Evolutionary conservation across 1,284 basidiomycete species (phyloP).

Genomic region (Peniophora sp.): DNA sequence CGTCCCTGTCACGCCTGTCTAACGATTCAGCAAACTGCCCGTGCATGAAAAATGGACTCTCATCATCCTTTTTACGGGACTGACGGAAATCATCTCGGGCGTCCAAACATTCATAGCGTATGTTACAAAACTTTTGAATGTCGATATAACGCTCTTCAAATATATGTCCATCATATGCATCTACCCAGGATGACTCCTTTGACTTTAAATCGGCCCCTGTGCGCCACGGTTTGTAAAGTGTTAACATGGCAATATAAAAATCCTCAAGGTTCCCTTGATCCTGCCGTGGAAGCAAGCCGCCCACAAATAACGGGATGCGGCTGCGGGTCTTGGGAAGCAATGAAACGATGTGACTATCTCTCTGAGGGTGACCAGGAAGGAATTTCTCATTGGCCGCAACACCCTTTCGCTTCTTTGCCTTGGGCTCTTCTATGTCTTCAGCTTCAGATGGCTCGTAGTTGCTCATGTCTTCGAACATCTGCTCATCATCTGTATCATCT

Average conservation of each 20-base stretch:
- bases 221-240: slow-evolving; percentile 8
- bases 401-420: background rate
- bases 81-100: background rate
- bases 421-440: background rate
- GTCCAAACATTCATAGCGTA: background rate
- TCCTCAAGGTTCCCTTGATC: slow-evolving; percentile 14
- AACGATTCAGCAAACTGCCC: no score
- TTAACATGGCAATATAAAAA: slow-evolving; percentile 13
- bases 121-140: background rate
- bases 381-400: background rate
- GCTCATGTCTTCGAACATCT: background rate
- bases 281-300: slow-evolving; percentile 10
- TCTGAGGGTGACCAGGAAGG: slow-evolving; percentile 7
- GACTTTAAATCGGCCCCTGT: background rate
- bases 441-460: background rate
- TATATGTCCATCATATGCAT: background rate
- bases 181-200: background rate
- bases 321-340: background rate
- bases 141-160: background rate
- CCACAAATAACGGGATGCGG: slow-evolving; percentile 11
- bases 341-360: no score
- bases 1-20: no score
- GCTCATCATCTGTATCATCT: background rate
- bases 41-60: no score
- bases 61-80: background rate